These are phyloP conservation scores for Debaryomyces singareniensis DNA, from an alignment of 1,139 yeast species.

Conservation along the genomic window DNA sequence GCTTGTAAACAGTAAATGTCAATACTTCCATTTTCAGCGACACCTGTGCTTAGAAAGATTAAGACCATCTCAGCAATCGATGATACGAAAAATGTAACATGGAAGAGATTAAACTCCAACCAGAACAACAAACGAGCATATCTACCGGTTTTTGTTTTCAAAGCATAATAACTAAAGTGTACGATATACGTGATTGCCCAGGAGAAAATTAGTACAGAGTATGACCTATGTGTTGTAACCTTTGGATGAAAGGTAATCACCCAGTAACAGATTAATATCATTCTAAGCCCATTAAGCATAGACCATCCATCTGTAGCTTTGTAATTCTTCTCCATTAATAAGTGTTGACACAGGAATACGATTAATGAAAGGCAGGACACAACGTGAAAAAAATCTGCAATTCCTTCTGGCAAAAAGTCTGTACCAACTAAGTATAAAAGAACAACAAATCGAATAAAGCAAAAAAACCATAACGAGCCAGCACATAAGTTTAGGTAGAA, in stretches of 20 bases:
- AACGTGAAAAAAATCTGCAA: constrained; percentile 57
- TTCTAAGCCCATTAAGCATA: constrained; percentile 22
- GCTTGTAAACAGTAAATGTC: neutral
- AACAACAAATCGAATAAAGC: constrained; percentile 44
- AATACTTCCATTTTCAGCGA: neutral
- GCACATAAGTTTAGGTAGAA: constrained; percentile 32
- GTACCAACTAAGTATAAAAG: constrained; percentile 58
- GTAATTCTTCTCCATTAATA: constrained; percentile 9
- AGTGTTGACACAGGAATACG: constrained; percentile 18
- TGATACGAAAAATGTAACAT: constrained; percentile 40
- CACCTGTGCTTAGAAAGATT: constrained; percentile 33
- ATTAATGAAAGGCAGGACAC: constrained; percentile 30
- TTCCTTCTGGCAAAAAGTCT: constrained; percentile 60
- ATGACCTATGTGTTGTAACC: constrained; percentile 42
- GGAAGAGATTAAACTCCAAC: constrained; percentile 35
- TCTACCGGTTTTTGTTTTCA: constrained; percentile 34
- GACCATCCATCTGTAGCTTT: constrained; percentile 19
- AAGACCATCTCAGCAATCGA: constrained; percentile 47
- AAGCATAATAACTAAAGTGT: constrained; percentile 42
- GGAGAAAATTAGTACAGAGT: constrained; percentile 40
- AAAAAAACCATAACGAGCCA: constrained; percentile 46
- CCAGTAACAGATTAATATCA: constrained; percentile 40
- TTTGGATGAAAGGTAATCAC: constrained; percentile 44
- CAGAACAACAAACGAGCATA: constrained; percentile 29
- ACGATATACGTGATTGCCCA: constrained; percentile 40